These are phyloP conservation scores for Salix koriyanagi DNA, from an alignment of 345 rosid species.

Conservation along the genomic window DNA sequence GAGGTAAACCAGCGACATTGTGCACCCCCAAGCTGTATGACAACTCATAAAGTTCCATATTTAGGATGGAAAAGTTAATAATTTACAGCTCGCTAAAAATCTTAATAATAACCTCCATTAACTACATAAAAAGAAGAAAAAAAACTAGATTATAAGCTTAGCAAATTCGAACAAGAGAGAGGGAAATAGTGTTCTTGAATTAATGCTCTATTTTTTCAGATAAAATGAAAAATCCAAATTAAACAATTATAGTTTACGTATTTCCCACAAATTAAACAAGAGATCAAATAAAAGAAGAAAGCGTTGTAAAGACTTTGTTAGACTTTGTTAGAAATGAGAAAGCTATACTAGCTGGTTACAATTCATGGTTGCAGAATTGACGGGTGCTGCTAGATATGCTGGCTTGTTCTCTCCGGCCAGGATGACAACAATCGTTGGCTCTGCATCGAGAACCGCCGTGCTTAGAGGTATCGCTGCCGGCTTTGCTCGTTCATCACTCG, in stretches of 20 bases:
- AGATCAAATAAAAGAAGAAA: background rate
- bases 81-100: too few species aligned
- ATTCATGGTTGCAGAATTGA: background rate
- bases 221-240: background rate
- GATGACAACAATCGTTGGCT: conserved; percentile 45
- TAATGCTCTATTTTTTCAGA: background rate
- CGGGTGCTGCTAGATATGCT: conserved; percentile 45
- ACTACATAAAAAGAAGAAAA: too few species aligned
- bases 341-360: background rate
- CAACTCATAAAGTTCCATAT: too few species aligned
- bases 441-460: conserved; percentile 12
- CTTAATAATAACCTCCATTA: too few species aligned
- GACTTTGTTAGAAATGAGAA: background rate
- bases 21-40: too few species aligned
- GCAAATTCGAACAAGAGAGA: too few species aligned
- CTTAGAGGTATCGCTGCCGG: background rate
- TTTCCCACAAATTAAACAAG: background rate
- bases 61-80: too few species aligned
- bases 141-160: too few species aligned
- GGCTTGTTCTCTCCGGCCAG: conserved; percentile 59
- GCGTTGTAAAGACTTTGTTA: background rate
- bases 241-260: background rate
- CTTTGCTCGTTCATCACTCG: background rate
- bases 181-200: too few species aligned
- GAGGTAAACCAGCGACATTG: too few species aligned